Percentiles rank a stretch among this genome's conserved stretches.
These are phyloP conservation scores for Colletotrichum shisoi DNA, from an alignment of 2,329 filamentous ascomycete species.

Conservation along the genomic window DNA sequence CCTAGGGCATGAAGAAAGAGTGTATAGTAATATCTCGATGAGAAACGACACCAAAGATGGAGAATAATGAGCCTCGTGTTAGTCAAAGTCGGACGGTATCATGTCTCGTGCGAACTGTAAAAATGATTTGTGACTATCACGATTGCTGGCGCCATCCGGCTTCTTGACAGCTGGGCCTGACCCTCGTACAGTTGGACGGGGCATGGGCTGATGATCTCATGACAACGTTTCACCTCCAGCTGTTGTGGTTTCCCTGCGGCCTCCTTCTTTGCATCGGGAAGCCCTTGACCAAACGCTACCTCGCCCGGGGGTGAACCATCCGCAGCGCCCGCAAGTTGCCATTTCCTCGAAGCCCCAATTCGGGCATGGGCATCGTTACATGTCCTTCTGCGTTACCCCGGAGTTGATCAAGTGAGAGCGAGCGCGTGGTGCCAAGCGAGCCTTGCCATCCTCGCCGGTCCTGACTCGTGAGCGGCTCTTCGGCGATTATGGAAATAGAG, in stretches of 20 bases:
- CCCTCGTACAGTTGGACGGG: neutral
- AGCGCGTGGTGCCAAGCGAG: too few relatives aligned
- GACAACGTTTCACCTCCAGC: neutral
- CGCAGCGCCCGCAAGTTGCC: too few relatives aligned
- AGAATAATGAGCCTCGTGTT: conserved; percentile 22
- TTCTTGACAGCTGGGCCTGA: neutral
- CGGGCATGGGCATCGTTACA: too few relatives aligned
- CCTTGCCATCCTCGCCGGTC: neutral
- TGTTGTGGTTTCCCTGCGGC: too few relatives aligned
- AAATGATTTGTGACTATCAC: neutral
- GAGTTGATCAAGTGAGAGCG: too few relatives aligned
- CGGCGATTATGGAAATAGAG: conserved; percentile 13
- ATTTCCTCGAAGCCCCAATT: too few relatives aligned
- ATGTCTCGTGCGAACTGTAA: neutral
- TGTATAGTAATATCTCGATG: conserved; percentile 37
- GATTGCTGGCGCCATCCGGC: neutral
- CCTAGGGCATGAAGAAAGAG: conserved; percentile 31
- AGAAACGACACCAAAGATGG: conserved; percentile 33
- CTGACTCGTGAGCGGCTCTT: neutral
- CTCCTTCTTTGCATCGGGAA: too few relatives aligned
- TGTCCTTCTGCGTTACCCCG: too few relatives aligned
- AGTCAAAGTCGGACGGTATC: neutral
- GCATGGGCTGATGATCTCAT: neutral
- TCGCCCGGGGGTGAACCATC: neutral
- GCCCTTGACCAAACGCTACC: too few relatives aligned